Evolutionary conservation across 805 yeast species (phyloP).

Genomic region (Wickerhamomyces pijperi): DNA sequence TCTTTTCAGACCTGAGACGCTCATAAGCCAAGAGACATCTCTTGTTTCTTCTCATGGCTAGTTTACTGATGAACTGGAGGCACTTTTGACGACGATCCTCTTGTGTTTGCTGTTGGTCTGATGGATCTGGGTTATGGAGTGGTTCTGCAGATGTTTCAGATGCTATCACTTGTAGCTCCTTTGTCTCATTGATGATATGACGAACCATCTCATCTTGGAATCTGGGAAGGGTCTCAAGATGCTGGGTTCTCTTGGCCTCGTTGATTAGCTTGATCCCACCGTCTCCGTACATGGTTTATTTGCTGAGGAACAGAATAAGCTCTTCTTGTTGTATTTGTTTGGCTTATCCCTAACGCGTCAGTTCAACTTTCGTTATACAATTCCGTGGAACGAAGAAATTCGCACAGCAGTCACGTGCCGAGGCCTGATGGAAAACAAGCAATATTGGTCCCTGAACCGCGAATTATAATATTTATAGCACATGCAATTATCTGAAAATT

Average conservation of each 20-base stretch:
- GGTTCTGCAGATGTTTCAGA: background rate
- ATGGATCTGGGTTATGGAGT: constrained; percentile 1
- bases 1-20: constrained; percentile 50
- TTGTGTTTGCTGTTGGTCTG: constrained; percentile 3
- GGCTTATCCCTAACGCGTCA: too few relatives aligned
- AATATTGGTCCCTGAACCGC: too few relatives aligned
- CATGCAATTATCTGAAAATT: too few relatives aligned
- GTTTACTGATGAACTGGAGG: constrained; percentile 9
- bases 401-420: too few relatives aligned
- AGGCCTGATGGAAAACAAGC: too few relatives aligned
- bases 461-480: too few relatives aligned
- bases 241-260: constrained; percentile 74
- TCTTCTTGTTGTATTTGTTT: too few relatives aligned
- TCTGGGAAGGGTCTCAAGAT: constrained; percentile 52
- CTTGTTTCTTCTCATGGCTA: constrained; percentile 72
- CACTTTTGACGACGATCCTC: constrained; percentile 3
- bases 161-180: constrained; percentile 43
- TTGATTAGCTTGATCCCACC: constrained; percentile 68
- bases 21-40: constrained; percentile 83
- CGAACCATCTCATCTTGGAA: constrained; percentile 67
- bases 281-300: constrained; percentile 71
- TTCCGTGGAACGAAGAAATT: too few relatives aligned
- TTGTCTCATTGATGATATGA: constrained; percentile 59
- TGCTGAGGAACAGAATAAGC: background rate
- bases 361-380: too few relatives aligned